A percentile compares a stretch with the other conserved stretches of the same genome.
Conservation (phyloP, 2,329 filamentous ascomycete species). For the Neonectria coccinea region DNA sequence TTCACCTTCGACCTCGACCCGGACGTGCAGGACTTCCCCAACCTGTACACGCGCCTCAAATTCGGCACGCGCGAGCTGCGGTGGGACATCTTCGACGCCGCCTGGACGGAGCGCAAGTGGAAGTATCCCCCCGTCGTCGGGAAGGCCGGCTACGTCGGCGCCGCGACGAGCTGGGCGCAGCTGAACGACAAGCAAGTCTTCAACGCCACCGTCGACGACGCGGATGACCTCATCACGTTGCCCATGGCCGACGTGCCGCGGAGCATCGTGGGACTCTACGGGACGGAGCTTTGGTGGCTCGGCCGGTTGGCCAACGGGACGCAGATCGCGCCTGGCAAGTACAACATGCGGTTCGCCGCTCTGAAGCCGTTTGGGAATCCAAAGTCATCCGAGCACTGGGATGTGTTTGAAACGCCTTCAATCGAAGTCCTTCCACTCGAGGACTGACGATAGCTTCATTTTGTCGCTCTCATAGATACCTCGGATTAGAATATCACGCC, state of each 20-base stretch:
- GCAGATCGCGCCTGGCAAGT: conserved; percentile 24
- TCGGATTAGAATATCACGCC: no score
- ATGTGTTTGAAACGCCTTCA: conserved; percentile 1
- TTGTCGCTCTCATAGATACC: not conserved
- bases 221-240: conserved; percentile 6
- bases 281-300: conserved; percentile 33
- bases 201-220: conserved; percentile 1
- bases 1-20: conserved; percentile 33
- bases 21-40: conserved; percentile 34
- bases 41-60: conserved; percentile 34
- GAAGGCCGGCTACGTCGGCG: conserved; percentile 20
- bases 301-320: conserved; percentile 25
- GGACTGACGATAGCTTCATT: not conserved
- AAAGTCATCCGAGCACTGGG: conserved; percentile 9
- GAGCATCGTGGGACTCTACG: conserved; percentile 11
- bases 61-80: conserved; percentile 42
- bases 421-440: conserved; percentile 1
- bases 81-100: conserved; percentile 33
- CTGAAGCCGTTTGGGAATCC: conserved; percentile 28
- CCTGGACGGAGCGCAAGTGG: conserved; percentile 22
- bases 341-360: conserved; percentile 29
- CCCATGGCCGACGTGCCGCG: conserved; percentile 10
- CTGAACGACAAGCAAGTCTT: not conserved
- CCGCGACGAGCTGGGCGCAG: conserved; percentile 16
- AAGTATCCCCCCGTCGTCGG: conserved; percentile 22